Conservation (phyloP, 2,329 filamentous ascomycete species). For the Sporothrix sp. region DNA sequence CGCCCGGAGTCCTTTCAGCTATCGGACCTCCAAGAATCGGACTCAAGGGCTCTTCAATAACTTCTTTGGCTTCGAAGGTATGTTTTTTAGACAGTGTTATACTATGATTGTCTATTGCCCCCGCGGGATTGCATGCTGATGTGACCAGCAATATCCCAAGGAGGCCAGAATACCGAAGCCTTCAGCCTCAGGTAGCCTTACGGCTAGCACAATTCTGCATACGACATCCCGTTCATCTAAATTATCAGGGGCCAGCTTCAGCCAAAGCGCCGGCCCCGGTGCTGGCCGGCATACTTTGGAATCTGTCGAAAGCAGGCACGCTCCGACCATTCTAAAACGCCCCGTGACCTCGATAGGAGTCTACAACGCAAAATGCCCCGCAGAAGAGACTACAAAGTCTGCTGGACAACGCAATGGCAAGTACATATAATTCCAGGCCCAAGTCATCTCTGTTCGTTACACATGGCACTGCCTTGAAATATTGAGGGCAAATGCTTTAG, state of each 20-base stretch:
- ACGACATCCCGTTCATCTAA: background rate
- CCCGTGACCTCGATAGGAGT: constrained; percentile 30
- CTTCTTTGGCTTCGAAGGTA: constrained; percentile 13
- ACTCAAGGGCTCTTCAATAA: constrained; percentile 33
- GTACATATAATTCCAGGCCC: too few relatives aligned
- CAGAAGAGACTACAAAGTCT: too few relatives aligned
- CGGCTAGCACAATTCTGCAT: constrained; percentile 27
- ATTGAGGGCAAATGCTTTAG: too few relatives aligned
- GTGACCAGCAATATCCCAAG: background rate
- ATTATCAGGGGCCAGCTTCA: constrained; percentile 37
- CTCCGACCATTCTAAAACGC: constrained; percentile 31
- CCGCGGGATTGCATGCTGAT: background rate
- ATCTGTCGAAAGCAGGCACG: constrained; percentile 35
- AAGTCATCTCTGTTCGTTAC: too few relatives aligned
- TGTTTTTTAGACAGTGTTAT: background rate
- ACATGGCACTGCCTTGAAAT: too few relatives aligned
- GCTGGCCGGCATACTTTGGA: constrained; percentile 40
- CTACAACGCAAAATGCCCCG: constrained; percentile 11
- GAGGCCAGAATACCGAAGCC: background rate
- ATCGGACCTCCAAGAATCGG: too few relatives aligned
- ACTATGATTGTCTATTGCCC: background rate
- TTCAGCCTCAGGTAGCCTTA: background rate
- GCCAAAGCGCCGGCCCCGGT: constrained; percentile 47
- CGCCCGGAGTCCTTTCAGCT: too few relatives aligned
- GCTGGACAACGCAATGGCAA: too few relatives aligned